These are phyloP conservation scores for Chlorella sp. DNA, from an alignment of 139 green algal species.

Conservation along the genomic window DNA sequence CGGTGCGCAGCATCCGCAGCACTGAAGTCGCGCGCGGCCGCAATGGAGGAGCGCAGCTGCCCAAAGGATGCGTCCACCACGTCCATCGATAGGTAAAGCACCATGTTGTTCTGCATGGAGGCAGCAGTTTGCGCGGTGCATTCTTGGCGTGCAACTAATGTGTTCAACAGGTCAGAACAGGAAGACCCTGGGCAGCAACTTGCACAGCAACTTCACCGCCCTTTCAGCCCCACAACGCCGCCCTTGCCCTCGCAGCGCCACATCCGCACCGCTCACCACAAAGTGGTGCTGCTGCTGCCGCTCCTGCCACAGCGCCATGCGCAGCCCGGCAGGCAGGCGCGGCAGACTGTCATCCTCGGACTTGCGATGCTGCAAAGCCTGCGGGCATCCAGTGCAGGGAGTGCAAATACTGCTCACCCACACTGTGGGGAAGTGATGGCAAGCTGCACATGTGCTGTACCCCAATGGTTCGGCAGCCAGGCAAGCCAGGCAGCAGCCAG, in stretches of 20 bases:
- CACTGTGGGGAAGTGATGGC: too few relatives aligned
- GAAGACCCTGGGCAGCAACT: too few relatives aligned
- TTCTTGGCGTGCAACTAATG: too few relatives aligned
- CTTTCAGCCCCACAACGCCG: too few relatives aligned
- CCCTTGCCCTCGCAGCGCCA: too few relatives aligned
- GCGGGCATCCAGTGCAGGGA: neutral
- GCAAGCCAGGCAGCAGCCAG: neutral
- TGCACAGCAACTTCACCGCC: too few relatives aligned
- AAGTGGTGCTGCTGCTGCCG: slow-evolving; percentile 87
- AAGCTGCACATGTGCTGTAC: neutral
- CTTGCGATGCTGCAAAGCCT: slow-evolving; percentile 24
- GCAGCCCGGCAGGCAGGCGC: slow-evolving; percentile 11
- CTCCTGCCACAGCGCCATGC: slow-evolving; percentile 64
- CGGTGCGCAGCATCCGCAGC: slow-evolving; percentile 75
- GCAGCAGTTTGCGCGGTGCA: too few relatives aligned
- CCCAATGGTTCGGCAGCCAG: neutral
- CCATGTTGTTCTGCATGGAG: slow-evolving; percentile 20
- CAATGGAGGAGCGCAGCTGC: slow-evolving; percentile 61
- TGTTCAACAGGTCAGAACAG: too few relatives aligned
- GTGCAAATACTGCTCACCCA: too few relatives aligned
- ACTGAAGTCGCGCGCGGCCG: slow-evolving; percentile 71
- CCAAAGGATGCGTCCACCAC: slow-evolving; percentile 80
- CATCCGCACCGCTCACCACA: slow-evolving; percentile 29
- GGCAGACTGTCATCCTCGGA: neutral
- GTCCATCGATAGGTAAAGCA: slow-evolving; percentile 68